Evolutionary conservation across 441 rosid species (phyloP).

Genomic region (Biscutella laevigata): DNA sequence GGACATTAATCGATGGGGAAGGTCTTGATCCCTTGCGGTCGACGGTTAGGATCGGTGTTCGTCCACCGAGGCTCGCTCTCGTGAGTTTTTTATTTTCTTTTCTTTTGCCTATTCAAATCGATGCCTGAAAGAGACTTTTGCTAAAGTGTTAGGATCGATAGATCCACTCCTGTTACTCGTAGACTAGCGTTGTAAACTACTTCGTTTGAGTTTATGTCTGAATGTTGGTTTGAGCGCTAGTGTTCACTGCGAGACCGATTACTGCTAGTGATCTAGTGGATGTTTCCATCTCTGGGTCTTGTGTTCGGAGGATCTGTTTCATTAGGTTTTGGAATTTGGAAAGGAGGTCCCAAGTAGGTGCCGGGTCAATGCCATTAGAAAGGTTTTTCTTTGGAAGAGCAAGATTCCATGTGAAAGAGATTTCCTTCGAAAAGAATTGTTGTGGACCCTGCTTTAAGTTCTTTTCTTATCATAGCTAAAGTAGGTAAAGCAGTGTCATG

Average conservation of each 20-base stretch:
- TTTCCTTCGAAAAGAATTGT: not conserved
- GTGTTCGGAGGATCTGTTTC: not conserved
- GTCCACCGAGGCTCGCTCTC: slow-evolving; percentile 74
- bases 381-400: not conserved
- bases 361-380: not conserved
- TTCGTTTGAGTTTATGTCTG: too few species aligned
- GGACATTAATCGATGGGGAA: slow-evolving; percentile 29
- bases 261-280: not conserved
- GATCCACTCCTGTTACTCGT: slow-evolving; percentile 15
- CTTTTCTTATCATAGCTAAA: slow-evolving; percentile 9
- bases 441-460: slow-evolving; percentile 20
- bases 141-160: not conserved
- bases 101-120: not conserved
- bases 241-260: slow-evolving; percentile 4
- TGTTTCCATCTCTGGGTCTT: slow-evolving; percentile 8
- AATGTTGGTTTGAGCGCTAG: slow-evolving; percentile 1
- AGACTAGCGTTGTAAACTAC: not conserved
- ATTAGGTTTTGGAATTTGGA: not conserved
- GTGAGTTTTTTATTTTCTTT: slow-evolving; percentile 39
- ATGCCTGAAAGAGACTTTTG: not conserved
- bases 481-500: slow-evolving; percentile 1
- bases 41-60: slow-evolving; percentile 56
- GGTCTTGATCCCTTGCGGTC: slow-evolving; percentile 52
- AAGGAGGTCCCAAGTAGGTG: slow-evolving; percentile 4
- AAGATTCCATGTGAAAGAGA: not conserved